These are phyloP conservation scores for Fraxinus anomala DNA, from an alignment of 257 asterid species.

Conservation along the genomic window DNA sequence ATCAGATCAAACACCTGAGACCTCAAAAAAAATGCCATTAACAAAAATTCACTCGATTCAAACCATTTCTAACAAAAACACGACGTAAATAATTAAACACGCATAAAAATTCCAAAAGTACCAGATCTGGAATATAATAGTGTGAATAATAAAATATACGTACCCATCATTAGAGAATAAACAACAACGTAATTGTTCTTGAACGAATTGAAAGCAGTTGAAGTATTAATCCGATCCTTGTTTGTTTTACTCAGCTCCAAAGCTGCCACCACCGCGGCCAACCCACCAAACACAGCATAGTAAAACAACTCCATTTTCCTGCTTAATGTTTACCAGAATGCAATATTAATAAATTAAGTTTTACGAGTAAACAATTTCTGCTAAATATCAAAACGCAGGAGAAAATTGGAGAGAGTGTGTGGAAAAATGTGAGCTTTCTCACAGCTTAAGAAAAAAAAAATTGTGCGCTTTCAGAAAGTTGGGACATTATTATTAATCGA, in stretches of 20 bases:
- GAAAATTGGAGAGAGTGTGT: too few species aligned
- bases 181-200: slow-evolving; percentile 68
- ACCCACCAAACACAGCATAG: slow-evolving; percentile 58
- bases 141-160: slow-evolving; percentile 16
- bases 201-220: slow-evolving; percentile 57
- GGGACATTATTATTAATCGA: not conserved
- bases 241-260: slow-evolving; percentile 62
- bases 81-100: not conserved
- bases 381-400: too few species aligned
- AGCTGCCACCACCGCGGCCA: slow-evolving; percentile 57
- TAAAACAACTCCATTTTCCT: slow-evolving; percentile 57
- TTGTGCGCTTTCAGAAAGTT: too few species aligned
- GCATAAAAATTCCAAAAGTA: not conserved
- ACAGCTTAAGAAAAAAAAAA: too few species aligned
- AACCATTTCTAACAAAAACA: not conserved
- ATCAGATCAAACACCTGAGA: not conserved
- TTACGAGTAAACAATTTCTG: too few species aligned
- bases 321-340: too few species aligned
- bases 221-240: slow-evolving; percentile 63
- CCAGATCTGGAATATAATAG: not conserved
- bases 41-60: not conserved
- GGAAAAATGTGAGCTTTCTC: too few species aligned
- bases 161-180: slow-evolving; percentile 82
- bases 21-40: not conserved
- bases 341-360: too few species aligned